Evolutionary conservation across 2,329 filamentous ascomycete species (phyloP).

Genomic region (Xylaria sp.): DNA sequence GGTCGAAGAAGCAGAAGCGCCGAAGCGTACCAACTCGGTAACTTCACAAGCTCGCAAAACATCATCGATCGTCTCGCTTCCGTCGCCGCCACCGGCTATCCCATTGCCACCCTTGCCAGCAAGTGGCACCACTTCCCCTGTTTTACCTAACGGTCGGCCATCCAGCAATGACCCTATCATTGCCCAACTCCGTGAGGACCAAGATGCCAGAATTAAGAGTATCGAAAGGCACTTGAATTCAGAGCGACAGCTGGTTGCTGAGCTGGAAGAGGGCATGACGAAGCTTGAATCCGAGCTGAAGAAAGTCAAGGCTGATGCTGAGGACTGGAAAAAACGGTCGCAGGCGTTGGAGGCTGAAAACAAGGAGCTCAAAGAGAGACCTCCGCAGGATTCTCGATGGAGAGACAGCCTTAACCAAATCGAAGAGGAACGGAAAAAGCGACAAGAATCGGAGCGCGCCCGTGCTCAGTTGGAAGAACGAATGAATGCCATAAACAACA

Average conservation of each 20-base stretch:
- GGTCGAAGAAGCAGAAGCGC: constrained; percentile 33
- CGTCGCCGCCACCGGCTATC: constrained; percentile 90
- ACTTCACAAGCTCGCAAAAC: constrained; percentile 76
- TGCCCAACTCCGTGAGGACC: constrained; percentile 83
- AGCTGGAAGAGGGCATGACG: constrained; percentile 89
- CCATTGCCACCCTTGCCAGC: constrained; percentile 87
- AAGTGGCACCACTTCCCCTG: constrained; percentile 45
- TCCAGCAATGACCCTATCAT: constrained; percentile 73
- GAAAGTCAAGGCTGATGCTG: constrained; percentile 85
- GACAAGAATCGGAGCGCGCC: constrained; percentile 83
- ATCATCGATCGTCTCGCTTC: constrained; percentile 72
- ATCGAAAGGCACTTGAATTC: constrained; percentile 96
- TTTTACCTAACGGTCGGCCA: constrained; percentile 58
- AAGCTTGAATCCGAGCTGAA: constrained; percentile 90
- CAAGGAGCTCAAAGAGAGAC: constrained; percentile 56
- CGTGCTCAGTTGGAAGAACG: constrained; percentile 85
- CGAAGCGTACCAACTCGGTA: constrained; percentile 55
- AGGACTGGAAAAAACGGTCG: constrained; percentile 85
- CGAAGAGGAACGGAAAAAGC: constrained; percentile 92
- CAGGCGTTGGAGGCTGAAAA: constrained; percentile 67
- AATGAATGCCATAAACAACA: constrained; percentile 86
- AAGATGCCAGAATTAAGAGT: constrained; percentile 88
- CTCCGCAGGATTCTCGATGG: constrained; percentile 54
- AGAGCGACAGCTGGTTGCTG: constrained; percentile 93
- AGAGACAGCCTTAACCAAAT: constrained; percentile 70